Percentiles rank a stretch among this genome's conserved stretches.
These are phyloP conservation scores for Solanum hybrid DNA, from an alignment of 305 asterid genomes.

Conservation along the genomic window DNA sequence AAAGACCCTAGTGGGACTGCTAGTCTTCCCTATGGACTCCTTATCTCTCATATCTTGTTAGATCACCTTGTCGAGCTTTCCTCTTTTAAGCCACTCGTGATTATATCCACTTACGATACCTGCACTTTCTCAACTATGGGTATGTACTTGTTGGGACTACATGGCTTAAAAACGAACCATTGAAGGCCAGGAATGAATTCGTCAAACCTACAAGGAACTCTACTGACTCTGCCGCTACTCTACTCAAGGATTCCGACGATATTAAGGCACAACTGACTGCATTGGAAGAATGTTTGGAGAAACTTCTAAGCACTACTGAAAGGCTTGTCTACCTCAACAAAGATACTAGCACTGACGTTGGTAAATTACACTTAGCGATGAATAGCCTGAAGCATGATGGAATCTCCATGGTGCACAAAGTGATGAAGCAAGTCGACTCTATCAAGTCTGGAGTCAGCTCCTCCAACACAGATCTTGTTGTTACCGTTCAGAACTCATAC, in stretches of 20 bases:
- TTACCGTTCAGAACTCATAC: neutral
- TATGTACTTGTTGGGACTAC: neutral
- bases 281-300: neutral
- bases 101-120: rapidly evolving
- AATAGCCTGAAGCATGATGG: neutral
- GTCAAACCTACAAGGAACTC: neutral
- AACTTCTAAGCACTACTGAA: neutral
- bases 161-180: neutral
- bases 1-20: neutral
- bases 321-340: neutral
- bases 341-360: neutral
- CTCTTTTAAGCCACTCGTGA: neutral
- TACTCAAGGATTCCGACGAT: neutral
- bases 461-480: neutral
- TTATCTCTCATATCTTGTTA: neutral
- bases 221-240: neutral
- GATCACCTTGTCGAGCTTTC: neutral
- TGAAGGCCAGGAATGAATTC: neutral
- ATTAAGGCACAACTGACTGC: neutral
- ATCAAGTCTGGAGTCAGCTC: neutral
- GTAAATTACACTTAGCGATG: neutral
- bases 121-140: neutral
- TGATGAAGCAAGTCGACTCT: neutral
- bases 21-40: neutral
- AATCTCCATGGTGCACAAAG: neutral